These are phyloP conservation scores for Globisporangium parvum DNA, from an alignment of 352 stramenopile species.

Conservation along the genomic window DNA sequence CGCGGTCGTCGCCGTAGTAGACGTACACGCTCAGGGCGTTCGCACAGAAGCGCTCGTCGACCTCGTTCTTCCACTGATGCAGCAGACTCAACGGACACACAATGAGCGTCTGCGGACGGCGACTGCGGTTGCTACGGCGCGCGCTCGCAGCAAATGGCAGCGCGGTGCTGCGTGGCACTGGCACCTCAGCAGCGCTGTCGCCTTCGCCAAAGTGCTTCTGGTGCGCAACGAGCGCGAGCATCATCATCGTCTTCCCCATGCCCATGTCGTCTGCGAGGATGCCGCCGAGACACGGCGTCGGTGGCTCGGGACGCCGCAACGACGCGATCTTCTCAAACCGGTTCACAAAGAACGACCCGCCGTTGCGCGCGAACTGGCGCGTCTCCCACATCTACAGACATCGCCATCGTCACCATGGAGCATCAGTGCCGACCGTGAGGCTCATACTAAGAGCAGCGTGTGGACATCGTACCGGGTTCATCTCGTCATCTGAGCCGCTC, in stretches of 20 bases:
- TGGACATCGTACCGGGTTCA: slow-evolving; percentile 35
- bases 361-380: slow-evolving; percentile 33
- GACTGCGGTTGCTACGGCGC: slow-evolving; percentile 1
- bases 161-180: not conserved
- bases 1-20: slow-evolving; percentile 71
- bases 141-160: slow-evolving; percentile 1
- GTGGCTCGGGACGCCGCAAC: slow-evolving; percentile 43
- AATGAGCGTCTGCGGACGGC: slow-evolving; percentile 55
- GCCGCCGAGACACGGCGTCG: slow-evolving; percentile 60
- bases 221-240: slow-evolving; percentile 54
- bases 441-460: too few relatives aligned
- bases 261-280: slow-evolving; percentile 91
- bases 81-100: slow-evolving; percentile 85
- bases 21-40: slow-evolving; percentile 48
- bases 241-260: slow-evolving; percentile 88
- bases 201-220: slow-evolving; percentile 37
- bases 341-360: slow-evolving; percentile 71
- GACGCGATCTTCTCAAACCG: slow-evolving; percentile 75
- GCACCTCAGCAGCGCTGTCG: not conserved
- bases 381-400: slow-evolving; percentile 62
- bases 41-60: slow-evolving; percentile 52
- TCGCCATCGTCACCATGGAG: not conserved
- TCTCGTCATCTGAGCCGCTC: slow-evolving; percentile 21
- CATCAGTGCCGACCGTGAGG: too few relatives aligned
- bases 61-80: slow-evolving; percentile 85